Conservation (phyloP, 2,329 filamentous ascomycete species). For the Penicillium sp. region DNA sequence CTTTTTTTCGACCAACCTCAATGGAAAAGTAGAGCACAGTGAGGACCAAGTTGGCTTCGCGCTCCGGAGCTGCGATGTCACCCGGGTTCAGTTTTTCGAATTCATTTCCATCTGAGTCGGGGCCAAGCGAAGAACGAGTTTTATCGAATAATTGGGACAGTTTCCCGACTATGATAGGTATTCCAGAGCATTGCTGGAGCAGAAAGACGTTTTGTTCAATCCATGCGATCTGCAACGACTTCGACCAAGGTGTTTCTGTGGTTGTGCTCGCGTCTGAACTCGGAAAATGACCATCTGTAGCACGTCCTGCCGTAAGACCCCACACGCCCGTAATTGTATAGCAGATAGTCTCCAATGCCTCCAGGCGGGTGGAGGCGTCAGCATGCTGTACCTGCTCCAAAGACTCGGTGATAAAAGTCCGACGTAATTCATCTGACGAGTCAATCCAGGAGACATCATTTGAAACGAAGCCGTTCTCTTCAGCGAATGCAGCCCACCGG, state of each 20-base stretch:
- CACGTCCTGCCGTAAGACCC: slow-evolving; percentile 61
- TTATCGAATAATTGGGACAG: slow-evolving; percentile 41
- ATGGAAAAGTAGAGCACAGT: slow-evolving; percentile 45
- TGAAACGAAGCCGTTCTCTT: slow-evolving; percentile 29
- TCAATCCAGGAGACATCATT: slow-evolving; percentile 63
- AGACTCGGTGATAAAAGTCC: slow-evolving; percentile 40
- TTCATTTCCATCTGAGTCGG: slow-evolving; percentile 27
- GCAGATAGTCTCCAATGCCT: slow-evolving; percentile 46
- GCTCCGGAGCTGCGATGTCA: slow-evolving; percentile 37
- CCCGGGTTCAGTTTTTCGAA: slow-evolving; percentile 33
- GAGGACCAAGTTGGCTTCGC: slow-evolving; percentile 43
- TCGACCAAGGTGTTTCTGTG: slow-evolving; percentile 46
- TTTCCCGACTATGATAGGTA: slow-evolving; percentile 37
- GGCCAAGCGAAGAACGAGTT: slow-evolving; percentile 25
- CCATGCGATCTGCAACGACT: slow-evolving; percentile 48
- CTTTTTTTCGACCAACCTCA: slow-evolving; percentile 41
- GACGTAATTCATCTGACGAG: slow-evolving; percentile 53
- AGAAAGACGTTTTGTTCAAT: slow-evolving; percentile 44
- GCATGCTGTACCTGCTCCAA: slow-evolving; percentile 38
- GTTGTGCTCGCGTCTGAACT: slow-evolving; percentile 37
- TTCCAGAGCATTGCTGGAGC: slow-evolving; percentile 36
- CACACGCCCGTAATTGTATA: slow-evolving; percentile 66
- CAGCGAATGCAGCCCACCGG: slow-evolving; percentile 63
- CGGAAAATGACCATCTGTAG: slow-evolving; percentile 29
- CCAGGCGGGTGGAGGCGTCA: slow-evolving; percentile 43